Evolutionary conservation across 1,139 yeast species (phyloP).

Genomic region (Citeromyces hawaiiensis): DNA sequence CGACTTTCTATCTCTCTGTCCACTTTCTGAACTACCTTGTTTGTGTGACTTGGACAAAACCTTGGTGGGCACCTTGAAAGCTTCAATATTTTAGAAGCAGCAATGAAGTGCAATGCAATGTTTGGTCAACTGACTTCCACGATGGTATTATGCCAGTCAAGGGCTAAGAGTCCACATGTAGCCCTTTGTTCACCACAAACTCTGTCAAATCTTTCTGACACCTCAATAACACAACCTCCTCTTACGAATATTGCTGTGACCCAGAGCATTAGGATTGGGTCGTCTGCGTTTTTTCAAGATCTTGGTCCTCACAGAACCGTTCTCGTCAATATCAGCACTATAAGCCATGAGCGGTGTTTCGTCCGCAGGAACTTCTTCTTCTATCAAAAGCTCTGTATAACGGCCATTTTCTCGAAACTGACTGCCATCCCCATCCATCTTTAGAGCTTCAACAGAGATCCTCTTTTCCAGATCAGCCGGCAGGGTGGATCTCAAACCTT

Average conservation of each 20-base stretch:
- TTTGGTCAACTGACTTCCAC: too few species aligned
- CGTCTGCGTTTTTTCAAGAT: slow-evolving; percentile 18
- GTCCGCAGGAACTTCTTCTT: slow-evolving; percentile 3
- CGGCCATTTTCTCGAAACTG: slow-evolving; percentile 1
- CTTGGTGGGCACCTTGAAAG: too few species aligned
- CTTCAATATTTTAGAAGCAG: too few species aligned
- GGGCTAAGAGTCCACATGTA: too few species aligned
- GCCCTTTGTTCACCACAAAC: too few species aligned
- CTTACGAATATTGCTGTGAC: slow-evolving; percentile 22
- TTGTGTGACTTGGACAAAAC: too few species aligned
- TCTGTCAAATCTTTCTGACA: too few species aligned
- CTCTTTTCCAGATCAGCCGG: not conserved
- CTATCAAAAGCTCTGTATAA: not conserved
- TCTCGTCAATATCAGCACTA: not conserved
- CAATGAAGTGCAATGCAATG: too few species aligned
- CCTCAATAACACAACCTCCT: not conserved
- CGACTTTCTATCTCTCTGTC: too few species aligned
- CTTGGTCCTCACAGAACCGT: slow-evolving; percentile 10
- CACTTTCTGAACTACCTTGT: too few species aligned
- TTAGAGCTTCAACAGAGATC: not conserved
- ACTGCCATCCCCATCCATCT: not conserved
- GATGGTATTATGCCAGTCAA: too few species aligned
- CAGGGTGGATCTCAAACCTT: slow-evolving; percentile 6
- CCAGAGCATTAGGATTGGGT: slow-evolving; percentile 32
- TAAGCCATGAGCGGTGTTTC: slow-evolving; percentile 1